phyloP scores from a whole-genome alignment of 306 rosid genomes.

The Vicia villosa region DNA sequence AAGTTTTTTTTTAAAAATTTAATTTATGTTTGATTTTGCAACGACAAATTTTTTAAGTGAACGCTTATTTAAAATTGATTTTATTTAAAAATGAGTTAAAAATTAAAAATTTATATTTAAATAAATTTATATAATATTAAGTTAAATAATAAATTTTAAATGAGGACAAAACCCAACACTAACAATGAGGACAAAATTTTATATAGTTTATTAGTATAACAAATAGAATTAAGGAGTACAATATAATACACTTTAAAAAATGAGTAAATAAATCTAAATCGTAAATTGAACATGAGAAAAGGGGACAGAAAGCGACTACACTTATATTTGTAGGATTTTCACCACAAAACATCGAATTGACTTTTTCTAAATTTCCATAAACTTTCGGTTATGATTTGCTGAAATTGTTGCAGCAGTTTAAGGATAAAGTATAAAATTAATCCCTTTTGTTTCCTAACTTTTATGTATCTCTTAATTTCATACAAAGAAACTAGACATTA shows the following conservation, averaged over 20 bases:
- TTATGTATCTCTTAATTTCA: not conserved
- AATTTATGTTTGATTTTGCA: too few species aligned
- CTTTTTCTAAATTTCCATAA: not conserved
- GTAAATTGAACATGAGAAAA: slow-evolving; percentile 29
- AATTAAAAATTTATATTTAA: too few species aligned
- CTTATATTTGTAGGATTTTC: slow-evolving; percentile 34
- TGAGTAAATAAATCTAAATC: not conserved
- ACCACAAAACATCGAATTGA: slow-evolving; percentile 21
- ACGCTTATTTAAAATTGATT: too few species aligned
- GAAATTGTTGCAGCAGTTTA: slow-evolving; percentile 45
- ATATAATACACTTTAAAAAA: not conserved
- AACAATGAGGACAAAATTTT: too few species aligned
- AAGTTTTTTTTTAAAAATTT: too few species aligned
- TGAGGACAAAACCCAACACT: too few species aligned
- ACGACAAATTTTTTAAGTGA: too few species aligned
- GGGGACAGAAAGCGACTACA: slow-evolving; percentile 52
- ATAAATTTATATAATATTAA: too few species aligned
- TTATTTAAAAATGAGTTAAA: too few species aligned
- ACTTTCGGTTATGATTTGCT: slow-evolving; percentile 45
- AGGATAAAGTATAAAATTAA: slow-evolving; percentile 37
- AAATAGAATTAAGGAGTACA: too few species aligned
- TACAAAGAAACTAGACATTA: slow-evolving; percentile 12
- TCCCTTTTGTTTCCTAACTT: not conserved
- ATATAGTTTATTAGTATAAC: too few species aligned
- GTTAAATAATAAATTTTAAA: too few species aligned